Percentiles rank a stretch among this genome's conserved stretches.
Evolutionary conservation across 2,329 filamentous ascomycete species (phyloP).

Genomic region (Clonostachys solani): DNA sequence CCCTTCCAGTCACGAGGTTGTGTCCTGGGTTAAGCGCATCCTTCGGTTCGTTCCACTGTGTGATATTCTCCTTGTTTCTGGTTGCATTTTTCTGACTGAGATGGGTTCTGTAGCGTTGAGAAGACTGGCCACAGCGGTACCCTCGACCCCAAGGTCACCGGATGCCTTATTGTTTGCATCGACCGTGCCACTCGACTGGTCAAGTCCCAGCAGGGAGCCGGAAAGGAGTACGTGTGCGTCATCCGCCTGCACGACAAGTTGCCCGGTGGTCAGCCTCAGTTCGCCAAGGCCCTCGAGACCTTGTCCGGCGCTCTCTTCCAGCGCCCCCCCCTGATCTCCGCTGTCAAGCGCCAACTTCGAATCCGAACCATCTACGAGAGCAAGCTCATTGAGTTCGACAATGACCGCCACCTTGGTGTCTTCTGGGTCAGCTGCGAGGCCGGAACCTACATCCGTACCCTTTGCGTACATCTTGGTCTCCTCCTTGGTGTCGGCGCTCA

Average conservation of each 20-base stretch:
- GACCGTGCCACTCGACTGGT: slow-evolving; percentile 96
- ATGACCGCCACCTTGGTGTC: slow-evolving; percentile 92
- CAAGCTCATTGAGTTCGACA: slow-evolving; percentile 97
- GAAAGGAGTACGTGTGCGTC: slow-evolving; percentile 98
- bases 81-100: neutral
- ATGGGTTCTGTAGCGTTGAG: slow-evolving; percentile 43
- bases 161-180: slow-evolving; percentile 90
- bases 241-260: slow-evolving; percentile 94
- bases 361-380: slow-evolving; percentile 97
- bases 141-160: slow-evolving; percentile 96
- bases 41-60: slow-evolving; percentile 57
- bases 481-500: slow-evolving; percentile 81
- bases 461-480: slow-evolving; percentile 88
- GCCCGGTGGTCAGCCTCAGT: slow-evolving; percentile 87
- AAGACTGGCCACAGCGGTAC: slow-evolving; percentile 99
- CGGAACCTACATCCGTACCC: slow-evolving; percentile 96
- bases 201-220: slow-evolving; percentile 97
- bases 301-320: slow-evolving; percentile 91
- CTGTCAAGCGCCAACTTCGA: slow-evolving; percentile 97
- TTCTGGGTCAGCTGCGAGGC: slow-evolving; percentile 99
- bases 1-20: slow-evolving; percentile 96
- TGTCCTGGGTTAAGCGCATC: slow-evolving; percentile 98
- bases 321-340: slow-evolving; percentile 92
- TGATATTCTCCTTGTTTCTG: too few species aligned
- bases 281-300: slow-evolving; percentile 89